phyloP scores from a whole-genome alignment of 768 basidiomycete species.

The Suillus weaverae region DNA sequence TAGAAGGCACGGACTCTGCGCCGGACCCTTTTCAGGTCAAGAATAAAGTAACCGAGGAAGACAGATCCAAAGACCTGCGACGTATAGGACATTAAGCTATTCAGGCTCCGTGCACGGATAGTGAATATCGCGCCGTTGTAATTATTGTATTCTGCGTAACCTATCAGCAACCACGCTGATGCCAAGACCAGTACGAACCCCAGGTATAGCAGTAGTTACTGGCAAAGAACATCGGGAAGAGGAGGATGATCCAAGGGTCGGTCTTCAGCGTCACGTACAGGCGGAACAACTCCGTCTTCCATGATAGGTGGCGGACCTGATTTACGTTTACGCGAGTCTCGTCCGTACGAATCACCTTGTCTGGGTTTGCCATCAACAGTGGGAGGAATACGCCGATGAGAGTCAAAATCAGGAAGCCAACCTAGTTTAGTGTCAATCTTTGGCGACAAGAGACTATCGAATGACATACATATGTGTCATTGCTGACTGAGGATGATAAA shows the following conservation, averaged over 20 bases:
- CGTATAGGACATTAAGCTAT: slow-evolving; percentile 73
- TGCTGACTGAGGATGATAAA: slow-evolving; percentile 45
- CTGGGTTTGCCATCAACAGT: slow-evolving; percentile 63
- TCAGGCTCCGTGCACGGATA: slow-evolving; percentile 69
- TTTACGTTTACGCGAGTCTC: slow-evolving; percentile 60
- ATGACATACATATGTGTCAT: slow-evolving; percentile 63
- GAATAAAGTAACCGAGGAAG: slow-evolving; percentile 55
- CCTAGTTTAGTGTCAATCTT: slow-evolving; percentile 36
- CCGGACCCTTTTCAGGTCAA: slow-evolving; percentile 53
- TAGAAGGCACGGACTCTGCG: slow-evolving; percentile 66
- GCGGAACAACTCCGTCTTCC: slow-evolving; percentile 66
- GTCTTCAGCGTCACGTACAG: slow-evolving; percentile 61
- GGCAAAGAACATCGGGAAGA: slow-evolving; percentile 79
- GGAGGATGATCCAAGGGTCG: slow-evolving; percentile 65
- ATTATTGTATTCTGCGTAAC: slow-evolving; percentile 62
- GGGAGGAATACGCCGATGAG: slow-evolving; percentile 63
- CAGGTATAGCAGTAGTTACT: slow-evolving; percentile 81
- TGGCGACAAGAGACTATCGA: background rate
- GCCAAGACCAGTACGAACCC: slow-evolving; percentile 45
- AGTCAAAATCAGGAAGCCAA: slow-evolving; percentile 69
- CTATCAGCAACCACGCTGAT: background rate
- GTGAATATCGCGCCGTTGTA: slow-evolving; percentile 73
- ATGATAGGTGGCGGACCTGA: slow-evolving; percentile 62
- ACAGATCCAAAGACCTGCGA: slow-evolving; percentile 71
- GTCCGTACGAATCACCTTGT: slow-evolving; percentile 68